Conservation (phyloP, 1,139 yeast species). For the Yamadazyma pseudoaaseri region DNA sequence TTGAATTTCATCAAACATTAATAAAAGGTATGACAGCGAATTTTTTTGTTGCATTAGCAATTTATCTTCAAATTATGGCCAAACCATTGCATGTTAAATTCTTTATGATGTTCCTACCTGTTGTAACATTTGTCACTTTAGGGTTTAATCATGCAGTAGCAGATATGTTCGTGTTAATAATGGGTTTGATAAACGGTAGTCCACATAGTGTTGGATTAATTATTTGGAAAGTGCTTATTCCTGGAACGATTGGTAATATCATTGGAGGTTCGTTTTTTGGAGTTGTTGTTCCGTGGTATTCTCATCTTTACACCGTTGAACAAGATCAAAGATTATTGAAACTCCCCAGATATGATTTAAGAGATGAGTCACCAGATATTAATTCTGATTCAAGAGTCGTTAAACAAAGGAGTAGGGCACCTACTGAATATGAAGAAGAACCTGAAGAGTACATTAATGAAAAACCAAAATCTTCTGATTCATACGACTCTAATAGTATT, state of each 20-base stretch:
- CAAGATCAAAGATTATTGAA: constrained; percentile 57
- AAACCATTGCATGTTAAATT: constrained; percentile 80
- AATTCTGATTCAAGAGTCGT: constrained; percentile 77
- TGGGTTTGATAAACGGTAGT: constrained; percentile 67
- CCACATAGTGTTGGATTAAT: constrained; percentile 59
- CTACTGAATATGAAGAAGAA: constrained; percentile 11
- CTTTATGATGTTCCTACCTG: constrained; percentile 60
- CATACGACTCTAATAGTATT: constrained; percentile 7
- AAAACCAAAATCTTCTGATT: constrained; percentile 4
- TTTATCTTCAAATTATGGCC: constrained; percentile 72
- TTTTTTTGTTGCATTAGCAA: constrained; percentile 71
- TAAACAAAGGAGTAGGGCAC: constrained; percentile 27
- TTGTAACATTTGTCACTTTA: constrained; percentile 69
- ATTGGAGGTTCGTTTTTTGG: constrained; percentile 71
- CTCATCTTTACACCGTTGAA: constrained; percentile 70
- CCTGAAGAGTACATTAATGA: constrained; percentile 1
- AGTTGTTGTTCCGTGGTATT: constrained; percentile 61
- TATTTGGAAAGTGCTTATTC: constrained; percentile 69
- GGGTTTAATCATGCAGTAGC: constrained; percentile 83
- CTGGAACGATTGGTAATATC: constrained; percentile 68
- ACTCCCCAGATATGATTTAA: constrained; percentile 64
- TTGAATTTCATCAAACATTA: constrained; percentile 56
- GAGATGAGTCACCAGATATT: constrained; percentile 78
- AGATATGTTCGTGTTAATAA: constrained; percentile 66
- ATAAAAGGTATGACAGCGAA: constrained; percentile 72